Base-by-base conservation (phyloP, 73 alveolate genomes). In the Symbiodinium pilosum region DNA sequence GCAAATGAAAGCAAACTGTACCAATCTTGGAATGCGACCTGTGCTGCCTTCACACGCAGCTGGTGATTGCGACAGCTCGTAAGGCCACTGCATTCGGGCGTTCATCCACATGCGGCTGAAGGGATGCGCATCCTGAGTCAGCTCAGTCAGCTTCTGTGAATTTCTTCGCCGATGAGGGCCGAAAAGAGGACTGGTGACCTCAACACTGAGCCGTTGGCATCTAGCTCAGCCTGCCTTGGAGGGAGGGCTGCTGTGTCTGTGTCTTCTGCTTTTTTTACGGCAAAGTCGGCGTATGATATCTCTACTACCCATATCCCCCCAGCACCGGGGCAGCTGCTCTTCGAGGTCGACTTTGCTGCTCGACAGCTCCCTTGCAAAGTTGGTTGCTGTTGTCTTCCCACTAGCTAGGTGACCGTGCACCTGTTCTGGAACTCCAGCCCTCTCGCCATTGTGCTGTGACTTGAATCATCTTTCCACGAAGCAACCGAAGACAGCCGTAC, bases 91-190 rank as follows among this genome's bases (percentile, higher is more conserved):
- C 95, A 89, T 34, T 40, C 71, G 59, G 95, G 95, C 69, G 51
- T 89, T 89, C 95, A 89, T 40, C 95, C 95, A 89, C 95, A 89
- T 89, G 34, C 73, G 87, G 95, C 95, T 89, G 86, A 36, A 89
- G 84, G 95, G 95, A 89, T 89, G 95, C 47, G 28, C 43, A 42
- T 84, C 95, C 95, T 89, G 71, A 69, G 59, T 36, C 84, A 86
- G 47, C n/a, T n/a, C 21, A 54, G 26, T 54, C 73, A 26, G 34
- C 73, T 24, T 54, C 11, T 2, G 30, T 18, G 43, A 24, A 16
- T 21, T 24, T 30, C 84, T 30, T 0, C 41, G 84, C 84, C 8
- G 28, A 64, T 69, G 28, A 42, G 11, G 68, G 47, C 38, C 40
- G 92, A 84, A 21, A 40, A 40, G 30, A 40, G 41, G 44, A 41